Base-by-base conservation (phyloP, 1,139 yeast genomes). In the Kodamaea plutei region DNA sequence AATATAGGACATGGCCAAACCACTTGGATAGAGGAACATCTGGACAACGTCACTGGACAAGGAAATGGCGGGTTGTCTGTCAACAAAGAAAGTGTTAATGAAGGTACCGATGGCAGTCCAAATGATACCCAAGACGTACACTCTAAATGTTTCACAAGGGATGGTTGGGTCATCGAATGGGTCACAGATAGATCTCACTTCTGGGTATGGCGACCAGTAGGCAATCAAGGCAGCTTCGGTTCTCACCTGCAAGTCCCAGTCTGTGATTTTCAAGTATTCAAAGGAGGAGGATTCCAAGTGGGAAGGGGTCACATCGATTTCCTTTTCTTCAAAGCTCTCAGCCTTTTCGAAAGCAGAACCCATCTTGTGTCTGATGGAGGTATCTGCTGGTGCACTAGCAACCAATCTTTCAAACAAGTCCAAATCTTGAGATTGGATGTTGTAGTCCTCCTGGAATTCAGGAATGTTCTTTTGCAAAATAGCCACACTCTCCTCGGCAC, bases 201-300 rank as follows among this genome's bases (percentile, higher is more conserved):
- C 84, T 4, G 80, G 75, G 49, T 79, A 78, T 2, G 83, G 81
- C 1, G 82, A 76, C 50, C 68, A 72, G 47, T 60, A 76, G 30
- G 69, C 60, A 31, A 71, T 54, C 31, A 77, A 32, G 1, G 42
- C 40, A 8, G 51, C 52, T 21, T 47, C 50, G 10, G 40, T 20
- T n/a, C 40, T 37, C 11, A 39, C 42, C 29, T 42, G 48, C 14
- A 47, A 37, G 8, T 29, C 28, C 47, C 49, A 44, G 27, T 43
- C 47, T 6, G 34, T 25, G 13, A 34, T 28, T 11, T 13, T 20
- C 12, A 28, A 14, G 17, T 27, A 27, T n/a, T 25, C 20, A 8
- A 11, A 9, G 5, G 20, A 9, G 8, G 25, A 7, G 15, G 13
- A 10, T n/a, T n/a, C n/a, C n/a, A n/a, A n/a, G n/a, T n/a, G n/a